phyloP scores from a whole-genome alignment of 108 stramenopile species.

The Pelagomonas calceolata region DNA sequence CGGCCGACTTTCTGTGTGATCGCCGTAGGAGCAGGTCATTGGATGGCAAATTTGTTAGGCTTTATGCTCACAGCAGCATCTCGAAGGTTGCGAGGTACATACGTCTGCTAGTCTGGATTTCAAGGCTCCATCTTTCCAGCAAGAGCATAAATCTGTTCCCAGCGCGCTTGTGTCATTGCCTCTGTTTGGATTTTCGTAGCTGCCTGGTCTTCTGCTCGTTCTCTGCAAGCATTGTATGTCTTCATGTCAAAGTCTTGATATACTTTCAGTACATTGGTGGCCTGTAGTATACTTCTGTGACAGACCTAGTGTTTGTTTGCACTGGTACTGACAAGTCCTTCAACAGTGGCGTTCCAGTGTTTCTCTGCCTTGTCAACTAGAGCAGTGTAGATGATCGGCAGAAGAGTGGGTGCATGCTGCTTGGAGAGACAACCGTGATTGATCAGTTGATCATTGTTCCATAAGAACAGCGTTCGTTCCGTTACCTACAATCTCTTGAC shows the following conservation, averaged over 20 bases:
- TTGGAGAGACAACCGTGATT: constrained; percentile 68
- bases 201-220: not conserved
- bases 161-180: not conserved
- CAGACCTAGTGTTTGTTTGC: too few relatives aligned
- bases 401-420: constrained; percentile 70
- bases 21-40: too few relatives aligned
- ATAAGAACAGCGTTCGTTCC: constrained; percentile 89
- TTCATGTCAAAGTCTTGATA: constrained; percentile 36
- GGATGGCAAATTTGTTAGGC: too few relatives aligned
- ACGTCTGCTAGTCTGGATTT: too few relatives aligned
- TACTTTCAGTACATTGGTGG: constrained; percentile 87
- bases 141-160: not conserved
- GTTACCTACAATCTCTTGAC: constrained; percentile 29
- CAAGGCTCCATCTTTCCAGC: too few relatives aligned
- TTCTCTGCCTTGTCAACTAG: constrained; percentile 71
- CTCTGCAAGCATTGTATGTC: not conserved
- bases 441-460: constrained; percentile 92
- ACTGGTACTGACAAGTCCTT: constrained; percentile 43
- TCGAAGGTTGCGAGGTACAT: too few relatives aligned
- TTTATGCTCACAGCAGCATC: too few relatives aligned
- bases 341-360: constrained; percentile 99
- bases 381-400: constrained; percentile 87
- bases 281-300: constrained; percentile 12
- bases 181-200: not conserved
- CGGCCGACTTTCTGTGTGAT: too few relatives aligned